phyloP scores from a whole-genome alignment of 768 basidiomycete species.

The Mrakia gelida region DNA sequence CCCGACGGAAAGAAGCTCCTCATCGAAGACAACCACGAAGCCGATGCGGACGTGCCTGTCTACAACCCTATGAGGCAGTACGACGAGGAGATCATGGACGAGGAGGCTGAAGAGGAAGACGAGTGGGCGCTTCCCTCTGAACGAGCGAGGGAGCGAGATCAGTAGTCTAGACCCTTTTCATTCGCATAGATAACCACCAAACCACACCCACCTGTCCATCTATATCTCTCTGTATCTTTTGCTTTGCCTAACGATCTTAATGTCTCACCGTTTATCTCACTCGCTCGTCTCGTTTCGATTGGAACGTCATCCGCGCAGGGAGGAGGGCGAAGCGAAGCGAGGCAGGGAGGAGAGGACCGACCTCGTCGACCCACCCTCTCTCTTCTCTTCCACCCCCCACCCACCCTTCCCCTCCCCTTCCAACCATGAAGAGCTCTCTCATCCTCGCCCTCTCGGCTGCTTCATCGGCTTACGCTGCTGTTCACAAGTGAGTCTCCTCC shows the following conservation, averaged over 20 bases:
- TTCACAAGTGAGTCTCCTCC: slow-evolving; percentile 32
- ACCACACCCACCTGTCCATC: not conserved
- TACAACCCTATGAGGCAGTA: slow-evolving; percentile 22
- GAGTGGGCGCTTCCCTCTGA: not conserved
- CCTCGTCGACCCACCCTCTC: too few species aligned
- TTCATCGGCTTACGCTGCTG: slow-evolving; percentile 26
- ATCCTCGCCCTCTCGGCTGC: slow-evolving; percentile 20
- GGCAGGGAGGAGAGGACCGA: not conserved
- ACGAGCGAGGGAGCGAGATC: not conserved
- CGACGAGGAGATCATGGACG: slow-evolving; percentile 12
- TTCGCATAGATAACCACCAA: too few species aligned
- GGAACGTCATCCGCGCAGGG: not conserved
- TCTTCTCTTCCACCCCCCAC: not conserved
- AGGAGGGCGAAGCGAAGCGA: not conserved
- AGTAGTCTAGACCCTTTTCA: not conserved
- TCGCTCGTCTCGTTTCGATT: not conserved
- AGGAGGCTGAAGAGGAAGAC: not conserved
- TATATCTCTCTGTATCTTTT: not conserved
- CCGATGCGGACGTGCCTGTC: slow-evolving; percentile 45
- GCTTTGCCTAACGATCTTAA: not conserved
- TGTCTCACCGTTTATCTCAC: too few species aligned
- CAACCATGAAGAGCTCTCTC: slow-evolving; percentile 23
- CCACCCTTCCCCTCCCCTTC: not conserved
- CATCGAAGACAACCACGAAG: slow-evolving; percentile 61
- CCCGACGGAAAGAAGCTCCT: slow-evolving; percentile 49